Base-by-base conservation (phyloP, 352 stramenopile genomes). In the Nothophytophthora sp. region DNA sequence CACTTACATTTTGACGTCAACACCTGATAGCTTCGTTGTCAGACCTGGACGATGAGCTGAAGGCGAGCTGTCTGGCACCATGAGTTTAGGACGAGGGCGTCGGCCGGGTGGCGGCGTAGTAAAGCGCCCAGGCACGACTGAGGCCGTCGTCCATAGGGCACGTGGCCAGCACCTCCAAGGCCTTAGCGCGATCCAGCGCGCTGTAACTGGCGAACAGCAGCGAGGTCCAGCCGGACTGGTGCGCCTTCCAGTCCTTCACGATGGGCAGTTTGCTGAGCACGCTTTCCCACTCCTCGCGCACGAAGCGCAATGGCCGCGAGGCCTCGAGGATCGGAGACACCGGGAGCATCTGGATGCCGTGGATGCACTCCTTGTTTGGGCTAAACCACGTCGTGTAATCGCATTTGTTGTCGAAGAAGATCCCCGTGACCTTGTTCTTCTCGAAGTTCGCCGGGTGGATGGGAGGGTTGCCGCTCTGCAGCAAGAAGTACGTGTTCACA, bases 341-440 rank as follows among this genome's bases (percentile, higher is more conserved):
- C 12, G 73, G 70, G 15, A 77, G 63, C 73, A 85, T 81, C 49
- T 85, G 70, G 34, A 81, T 80, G 44, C 73, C 73, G 47, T 85
- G 73, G 56, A 85, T 81, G 49, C 70, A 81, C 32, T 73, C 64
- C 44, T 50, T 47, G n/a, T 70, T 58, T 18, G 29, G 43, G 35
- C 55, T 72, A 55, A 81, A 81, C 73, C 73, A 81, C 40, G 70
- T 85, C n/a, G 70, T 56, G 53, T 85, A 85, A 53, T 85, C 68
- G n/a, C 67, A 51, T 45, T 85, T 85, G 57, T 81, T 81, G 46
- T 81, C 70, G 37, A 85, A 85, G 42, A 78, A 57, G 52, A 81
- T 85, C 34, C 73, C 73, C 8, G 66, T 49, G 18, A 83, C 72
- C 29, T 83, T 63, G 63, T 83, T 83, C 37, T 56, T 55, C 16